These are phyloP conservation scores for Penicillium longicatenatum DNA, from an alignment of 495 filamentous ascomycete species.

Conservation along the genomic window DNA sequence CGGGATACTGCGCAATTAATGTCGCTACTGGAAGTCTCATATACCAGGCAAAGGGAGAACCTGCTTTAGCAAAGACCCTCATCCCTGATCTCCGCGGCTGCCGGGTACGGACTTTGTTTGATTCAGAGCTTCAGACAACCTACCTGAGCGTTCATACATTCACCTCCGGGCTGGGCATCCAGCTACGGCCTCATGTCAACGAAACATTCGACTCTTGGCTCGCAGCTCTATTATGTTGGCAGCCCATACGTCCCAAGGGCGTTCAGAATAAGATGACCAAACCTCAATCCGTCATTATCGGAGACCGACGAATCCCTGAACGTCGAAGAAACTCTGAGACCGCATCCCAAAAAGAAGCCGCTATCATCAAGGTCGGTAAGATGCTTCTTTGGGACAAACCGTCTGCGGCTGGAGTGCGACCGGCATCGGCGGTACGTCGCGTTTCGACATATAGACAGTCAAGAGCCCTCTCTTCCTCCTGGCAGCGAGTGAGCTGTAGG, in stretches of 20 bases:
- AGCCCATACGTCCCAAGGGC: slow-evolving; percentile 77
- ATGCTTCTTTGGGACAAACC: slow-evolving; percentile 83
- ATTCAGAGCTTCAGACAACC: slow-evolving; percentile 62
- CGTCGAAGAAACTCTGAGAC: slow-evolving; percentile 64
- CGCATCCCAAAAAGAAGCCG: slow-evolving; percentile 66
- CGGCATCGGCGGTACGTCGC: slow-evolving; percentile 40
- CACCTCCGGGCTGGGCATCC: slow-evolving; percentile 67
- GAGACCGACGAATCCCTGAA: slow-evolving; percentile 53
- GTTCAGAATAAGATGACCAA: slow-evolving; percentile 74
- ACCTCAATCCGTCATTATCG: slow-evolving; percentile 55
- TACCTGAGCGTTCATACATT: slow-evolving; percentile 80
- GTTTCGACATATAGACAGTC: slow-evolving; percentile 58
- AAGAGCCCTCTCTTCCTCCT: slow-evolving; percentile 59
- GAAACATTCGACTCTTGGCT: slow-evolving; percentile 90
- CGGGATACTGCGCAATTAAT: slow-evolving; percentile 60
- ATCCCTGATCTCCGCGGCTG: slow-evolving; percentile 88
- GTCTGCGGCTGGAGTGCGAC: slow-evolving; percentile 43
- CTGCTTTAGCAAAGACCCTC: slow-evolving; percentile 57
- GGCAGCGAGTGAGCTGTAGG: slow-evolving; percentile 89
- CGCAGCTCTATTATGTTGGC: slow-evolving; percentile 91
- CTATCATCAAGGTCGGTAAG: slow-evolving; percentile 97
- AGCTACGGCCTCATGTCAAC: slow-evolving; percentile 70
- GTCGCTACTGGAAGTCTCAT: slow-evolving; percentile 58
- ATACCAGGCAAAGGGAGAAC: slow-evolving; percentile 59
- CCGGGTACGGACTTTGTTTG: slow-evolving; percentile 68